These are phyloP conservation scores for Curvularia eragrostidis DNA, from an alignment of 2,329 filamentous ascomycete genomes.

Conservation along the genomic window DNA sequence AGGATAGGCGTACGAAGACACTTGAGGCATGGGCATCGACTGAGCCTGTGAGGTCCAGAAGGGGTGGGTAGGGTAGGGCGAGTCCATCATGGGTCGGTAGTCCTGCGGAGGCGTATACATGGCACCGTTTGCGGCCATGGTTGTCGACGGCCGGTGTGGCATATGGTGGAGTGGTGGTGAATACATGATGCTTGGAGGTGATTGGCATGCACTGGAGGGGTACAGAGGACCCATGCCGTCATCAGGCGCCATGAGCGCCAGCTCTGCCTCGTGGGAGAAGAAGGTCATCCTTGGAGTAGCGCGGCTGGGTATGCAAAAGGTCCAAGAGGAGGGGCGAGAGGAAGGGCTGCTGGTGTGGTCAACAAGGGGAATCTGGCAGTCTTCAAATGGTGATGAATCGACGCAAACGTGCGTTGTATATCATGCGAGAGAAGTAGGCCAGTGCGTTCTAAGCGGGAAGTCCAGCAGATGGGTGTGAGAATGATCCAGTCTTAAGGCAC, in stretches of 20 bases:
- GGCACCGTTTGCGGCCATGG: constrained; percentile 32
- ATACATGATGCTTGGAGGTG: constrained; percentile 49
- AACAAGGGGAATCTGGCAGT: constrained; percentile 20
- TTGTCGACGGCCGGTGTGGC: constrained; percentile 32
- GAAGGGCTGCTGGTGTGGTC: constrained; percentile 12
- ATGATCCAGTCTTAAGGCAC: constrained; percentile 41
- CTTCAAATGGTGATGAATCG: constrained; percentile 26
- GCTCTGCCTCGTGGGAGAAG: constrained; percentile 47
- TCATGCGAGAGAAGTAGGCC: constrained; percentile 36
- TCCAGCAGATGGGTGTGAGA: constrained; percentile 36
- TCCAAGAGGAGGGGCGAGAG: constrained; percentile 15
- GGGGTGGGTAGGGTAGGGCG: constrained; percentile 43
- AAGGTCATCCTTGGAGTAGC: constrained; percentile 40
- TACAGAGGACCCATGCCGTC: constrained; percentile 46
- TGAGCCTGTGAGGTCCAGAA: constrained; percentile 44
- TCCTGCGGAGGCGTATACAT: constrained; percentile 41
- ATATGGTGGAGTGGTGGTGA: constrained; percentile 47
- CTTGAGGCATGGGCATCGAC: constrained; percentile 37
- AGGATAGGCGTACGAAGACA: constrained; percentile 46
- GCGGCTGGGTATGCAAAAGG: constrained; percentile 3
- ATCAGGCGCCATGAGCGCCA: constrained; percentile 46
- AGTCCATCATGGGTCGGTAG: constrained; percentile 40
- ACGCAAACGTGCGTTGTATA: constrained; percentile 39
- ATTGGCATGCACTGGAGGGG: constrained; percentile 47
- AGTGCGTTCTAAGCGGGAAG: constrained; percentile 38